Base-by-base conservation (phyloP, 1,284 basidiomycete species). In the Pseudozyma sp. region DNA sequence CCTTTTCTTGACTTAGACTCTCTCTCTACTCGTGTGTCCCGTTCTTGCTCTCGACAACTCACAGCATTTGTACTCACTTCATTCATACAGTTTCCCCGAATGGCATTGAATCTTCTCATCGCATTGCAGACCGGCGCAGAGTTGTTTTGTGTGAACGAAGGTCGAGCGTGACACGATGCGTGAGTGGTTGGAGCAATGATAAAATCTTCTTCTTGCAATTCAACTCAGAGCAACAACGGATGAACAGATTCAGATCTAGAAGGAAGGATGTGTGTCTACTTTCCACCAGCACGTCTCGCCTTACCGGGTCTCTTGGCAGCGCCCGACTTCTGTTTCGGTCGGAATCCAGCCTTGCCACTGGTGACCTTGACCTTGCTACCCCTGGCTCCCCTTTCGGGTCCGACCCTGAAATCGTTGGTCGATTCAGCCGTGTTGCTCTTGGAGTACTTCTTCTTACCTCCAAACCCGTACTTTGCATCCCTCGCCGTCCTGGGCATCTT, bases 371-470 rank as follows among this genome's bases (percentile, higher is more conserved):
- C 55, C 39, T 73, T 73, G 54, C 52, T 60, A 2, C 70, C 70
- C 6, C 70, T 47, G 0, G 70, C 70, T 5, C 70, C 70, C 16
- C 60, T 31, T 0, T 57, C 68, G 11, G 70, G 70, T 10, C 70
- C 70, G 1, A 68, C 55, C 43, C 76, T 66, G 31, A 78, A 73
- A n/a, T 81, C 75, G 56, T 82, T 78, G 24, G 81, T 80, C 17
- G 73, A 76, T 56, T 82, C 81, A 9, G 75, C 69, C 2, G 80
- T 81, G 65, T 84, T 84, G 54, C 67, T 71, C 61, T 84, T 83
- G 31, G 64, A 42, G 54, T 76, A 66, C 42, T 71, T 69, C 55
- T 83, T 83, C 75, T 80, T 82, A 30, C 81, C 81, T 9, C 82
- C 81, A 40, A 78, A 80, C 5, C 82, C 82, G 51, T 76, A 84